Conservation (phyloP, 305 asterid genomes). For the Plantago rigida region DNA sequence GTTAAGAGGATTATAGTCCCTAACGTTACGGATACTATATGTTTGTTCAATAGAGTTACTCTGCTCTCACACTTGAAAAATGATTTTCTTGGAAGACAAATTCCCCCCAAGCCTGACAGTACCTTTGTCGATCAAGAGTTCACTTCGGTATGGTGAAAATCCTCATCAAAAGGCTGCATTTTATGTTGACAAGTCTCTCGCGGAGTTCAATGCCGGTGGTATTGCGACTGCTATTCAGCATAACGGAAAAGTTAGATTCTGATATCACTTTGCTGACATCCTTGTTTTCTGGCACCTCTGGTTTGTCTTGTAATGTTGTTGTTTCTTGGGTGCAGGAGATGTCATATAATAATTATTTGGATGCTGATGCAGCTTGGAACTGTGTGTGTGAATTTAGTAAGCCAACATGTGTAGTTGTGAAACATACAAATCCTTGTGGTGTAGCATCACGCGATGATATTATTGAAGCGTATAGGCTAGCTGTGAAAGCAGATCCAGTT, state of each 20-base stretch:
- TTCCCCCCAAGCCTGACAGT: slow-evolving; percentile 73
- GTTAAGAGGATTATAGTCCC: too few relatives aligned
- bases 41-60: not conserved
- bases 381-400: slow-evolving; percentile 80
- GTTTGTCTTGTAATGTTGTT: slow-evolving; percentile 2
- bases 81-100: slow-evolving; percentile 45
- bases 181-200: slow-evolving; percentile 81
- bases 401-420: slow-evolving; percentile 91
- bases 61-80: slow-evolving; percentile 16
- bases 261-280: not conserved
- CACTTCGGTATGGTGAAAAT: slow-evolving; percentile 95
- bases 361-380: slow-evolving; percentile 99
- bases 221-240: slow-evolving; percentile 82
- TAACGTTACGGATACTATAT: not conserved
- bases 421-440: slow-evolving; percentile 96
- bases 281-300: slow-evolving; percentile 2
- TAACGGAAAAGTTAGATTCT: slow-evolving; percentile 73
- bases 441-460: slow-evolving; percentile 88
- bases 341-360: slow-evolving; percentile 88
- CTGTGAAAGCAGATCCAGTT: slow-evolving; percentile 91
- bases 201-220: slow-evolving; percentile 90
- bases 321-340: slow-evolving; percentile 57
- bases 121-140: slow-evolving; percentile 66
- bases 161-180: slow-evolving; percentile 97
- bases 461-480: slow-evolving; percentile 81